phyloP scores from a whole-genome alignment of 148 eudicot species.

The Heliamphora exappendiculata region DNA sequence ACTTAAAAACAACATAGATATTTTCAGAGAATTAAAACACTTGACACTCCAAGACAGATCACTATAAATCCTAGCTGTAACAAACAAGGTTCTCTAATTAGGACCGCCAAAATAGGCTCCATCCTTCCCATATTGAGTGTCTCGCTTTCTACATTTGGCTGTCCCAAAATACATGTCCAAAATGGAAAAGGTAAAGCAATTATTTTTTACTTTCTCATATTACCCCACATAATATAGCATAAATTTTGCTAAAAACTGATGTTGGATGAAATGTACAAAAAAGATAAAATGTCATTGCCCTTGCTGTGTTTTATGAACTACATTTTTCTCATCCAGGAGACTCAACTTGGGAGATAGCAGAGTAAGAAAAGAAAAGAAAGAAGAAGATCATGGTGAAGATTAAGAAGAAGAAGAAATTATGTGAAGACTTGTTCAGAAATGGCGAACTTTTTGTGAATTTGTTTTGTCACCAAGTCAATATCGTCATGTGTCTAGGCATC shows the following conservation, averaged over 20 bases:
- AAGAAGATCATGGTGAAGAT: neutral
- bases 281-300: neutral
- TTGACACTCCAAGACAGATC: too few species aligned
- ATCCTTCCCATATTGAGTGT: neutral
- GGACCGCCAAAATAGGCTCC: neutral
- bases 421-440: neutral
- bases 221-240: too few species aligned
- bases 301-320: neutral
- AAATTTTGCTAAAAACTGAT: too few species aligned
- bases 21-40: neutral
- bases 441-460: neutral
- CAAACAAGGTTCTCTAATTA: neutral
- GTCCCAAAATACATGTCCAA: too few species aligned
- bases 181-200: neutral
- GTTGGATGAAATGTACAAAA: too few species aligned
- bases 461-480: neutral
- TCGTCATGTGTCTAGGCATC: neutral
- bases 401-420: neutral
- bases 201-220: neutral
- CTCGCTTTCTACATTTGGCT: too few species aligned
- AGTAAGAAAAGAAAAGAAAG: neutral
- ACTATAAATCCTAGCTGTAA: neutral
- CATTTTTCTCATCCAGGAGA: neutral
- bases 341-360: neutral
- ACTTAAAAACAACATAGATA: neutral